Conservation (phyloP, 257 asterid genomes). For the Rubia yunnanensis region DNA sequence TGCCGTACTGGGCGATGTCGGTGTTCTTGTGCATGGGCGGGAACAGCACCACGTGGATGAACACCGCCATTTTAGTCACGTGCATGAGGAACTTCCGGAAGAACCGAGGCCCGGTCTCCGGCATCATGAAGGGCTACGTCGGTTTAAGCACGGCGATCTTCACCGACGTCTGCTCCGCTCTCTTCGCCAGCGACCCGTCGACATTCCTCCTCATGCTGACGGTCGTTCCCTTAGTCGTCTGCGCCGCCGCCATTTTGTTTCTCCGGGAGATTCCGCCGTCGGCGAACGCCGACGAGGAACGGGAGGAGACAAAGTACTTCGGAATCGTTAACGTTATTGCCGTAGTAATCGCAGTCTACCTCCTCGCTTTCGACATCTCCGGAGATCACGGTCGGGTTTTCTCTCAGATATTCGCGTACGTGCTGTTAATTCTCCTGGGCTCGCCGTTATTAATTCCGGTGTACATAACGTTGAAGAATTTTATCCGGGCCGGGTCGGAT, state of each 20-base stretch:
- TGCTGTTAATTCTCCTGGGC: constrained; percentile 49
- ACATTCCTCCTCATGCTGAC: constrained; percentile 68
- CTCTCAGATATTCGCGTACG: constrained; percentile 55
- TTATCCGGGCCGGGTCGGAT: constrained; percentile 24
- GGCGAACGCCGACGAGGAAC: constrained; percentile 48
- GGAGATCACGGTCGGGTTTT: constrained; percentile 49
- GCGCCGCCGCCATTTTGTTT: constrained; percentile 62
- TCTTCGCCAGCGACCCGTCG: constrained; percentile 75
- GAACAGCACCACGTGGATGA: constrained; percentile 98
- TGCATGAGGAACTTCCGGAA: constrained; percentile 81
- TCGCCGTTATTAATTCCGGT: constrained; percentile 69
- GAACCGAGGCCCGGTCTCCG: constrained; percentile 87
- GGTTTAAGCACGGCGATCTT: constrained; percentile 96
- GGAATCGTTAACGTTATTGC: constrained; percentile 70
- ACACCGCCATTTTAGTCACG: constrained; percentile 80
- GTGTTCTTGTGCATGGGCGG: constrained; percentile 94
- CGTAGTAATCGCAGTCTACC: constrained; percentile 57
- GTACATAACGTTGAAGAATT: constrained; percentile 24
- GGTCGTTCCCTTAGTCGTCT: constrained; percentile 53
- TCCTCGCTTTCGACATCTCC: constrained; percentile 53
- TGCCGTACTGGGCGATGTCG: constrained; percentile 94
- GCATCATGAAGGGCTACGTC: constrained; percentile 82
- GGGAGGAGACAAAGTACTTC: constrained; percentile 54
- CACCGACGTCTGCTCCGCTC: constrained; percentile 85
- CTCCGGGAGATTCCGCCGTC: constrained; percentile 95